phyloP scores from a whole-genome alignment of 257 asterid genomes.

The Rauvolfia tetraphylla region DNA sequence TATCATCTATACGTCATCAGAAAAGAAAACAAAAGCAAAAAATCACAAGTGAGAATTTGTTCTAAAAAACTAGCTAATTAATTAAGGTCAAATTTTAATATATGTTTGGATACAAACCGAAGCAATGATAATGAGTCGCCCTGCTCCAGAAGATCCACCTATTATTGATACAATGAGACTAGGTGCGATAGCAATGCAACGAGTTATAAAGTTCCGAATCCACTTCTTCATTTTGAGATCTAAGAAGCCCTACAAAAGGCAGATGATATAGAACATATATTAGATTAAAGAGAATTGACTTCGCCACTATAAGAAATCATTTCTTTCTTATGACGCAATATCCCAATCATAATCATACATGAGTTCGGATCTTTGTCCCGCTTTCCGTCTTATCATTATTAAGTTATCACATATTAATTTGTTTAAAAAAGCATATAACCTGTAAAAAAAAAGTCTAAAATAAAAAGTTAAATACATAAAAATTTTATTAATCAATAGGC shows the following conservation, averaged over 20 bases:
- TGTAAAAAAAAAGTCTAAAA: too few species aligned
- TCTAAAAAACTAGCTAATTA: not conserved
- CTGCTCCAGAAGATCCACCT: conserved; percentile 88
- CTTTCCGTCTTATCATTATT: too few species aligned
- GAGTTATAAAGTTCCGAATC: conserved; percentile 69
- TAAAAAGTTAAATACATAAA: too few species aligned
- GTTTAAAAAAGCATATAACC: too few species aligned
- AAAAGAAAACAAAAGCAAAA: not conserved
- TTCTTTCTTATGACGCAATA: too few species aligned
- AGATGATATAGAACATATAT: not conserved
- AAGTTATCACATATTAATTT: too few species aligned
- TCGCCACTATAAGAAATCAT: too few species aligned
- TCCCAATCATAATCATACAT: too few species aligned
- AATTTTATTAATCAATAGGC: too few species aligned
- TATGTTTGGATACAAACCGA: conserved; percentile 46
- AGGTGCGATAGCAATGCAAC: conserved; percentile 81
- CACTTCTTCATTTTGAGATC: conserved; percentile 73
- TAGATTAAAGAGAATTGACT: too few species aligned
- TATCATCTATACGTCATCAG: conserved; percentile 62
- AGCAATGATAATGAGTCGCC: conserved; percentile 83
- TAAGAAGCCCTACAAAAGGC: conserved; percentile 61
- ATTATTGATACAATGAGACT: conserved; percentile 74
- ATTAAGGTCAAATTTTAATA: not conserved
- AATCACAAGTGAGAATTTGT: not conserved
- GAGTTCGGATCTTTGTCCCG: too few species aligned